These are phyloP conservation scores for Neckera pumila DNA, from an alignment of 225 moss, liverwort and hornwort genomes.

Conservation along the genomic window DNA sequence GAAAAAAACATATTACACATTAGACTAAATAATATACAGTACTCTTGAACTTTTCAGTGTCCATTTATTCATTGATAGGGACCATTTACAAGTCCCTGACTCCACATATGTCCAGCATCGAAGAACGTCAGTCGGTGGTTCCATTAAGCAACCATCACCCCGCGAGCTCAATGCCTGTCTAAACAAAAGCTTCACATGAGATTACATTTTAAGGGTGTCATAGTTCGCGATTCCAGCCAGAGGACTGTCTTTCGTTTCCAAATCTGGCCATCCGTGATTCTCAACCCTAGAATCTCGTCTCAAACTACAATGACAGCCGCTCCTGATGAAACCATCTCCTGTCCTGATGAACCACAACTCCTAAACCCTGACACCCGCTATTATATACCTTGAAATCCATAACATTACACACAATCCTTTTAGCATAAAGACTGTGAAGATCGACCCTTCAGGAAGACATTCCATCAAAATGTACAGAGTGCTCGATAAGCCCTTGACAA, in stretches of 20 bases:
- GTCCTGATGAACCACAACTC: neutral
- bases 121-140: neutral
- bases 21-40: neutral
- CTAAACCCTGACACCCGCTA: neutral
- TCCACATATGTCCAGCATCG: neutral
- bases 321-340: neutral
- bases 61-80: neutral
- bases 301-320: neutral
- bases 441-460: neutral
- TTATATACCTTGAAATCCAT: neutral
- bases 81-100: neutral
- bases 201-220: neutral
- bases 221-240: neutral
- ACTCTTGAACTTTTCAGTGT: neutral
- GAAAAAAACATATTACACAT: neutral
- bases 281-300: neutral
- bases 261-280: neutral
- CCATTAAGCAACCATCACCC: neutral
- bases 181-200: neutral
- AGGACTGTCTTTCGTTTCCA: neutral
- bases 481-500: neutral
- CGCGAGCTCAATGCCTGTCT: neutral
- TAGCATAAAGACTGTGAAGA: neutral
- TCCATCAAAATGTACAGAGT: neutral
- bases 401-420: neutral